Conservation (phyloP, 2,329 filamentous ascomycete genomes). For the Neofusicoccum ribis region DNA sequence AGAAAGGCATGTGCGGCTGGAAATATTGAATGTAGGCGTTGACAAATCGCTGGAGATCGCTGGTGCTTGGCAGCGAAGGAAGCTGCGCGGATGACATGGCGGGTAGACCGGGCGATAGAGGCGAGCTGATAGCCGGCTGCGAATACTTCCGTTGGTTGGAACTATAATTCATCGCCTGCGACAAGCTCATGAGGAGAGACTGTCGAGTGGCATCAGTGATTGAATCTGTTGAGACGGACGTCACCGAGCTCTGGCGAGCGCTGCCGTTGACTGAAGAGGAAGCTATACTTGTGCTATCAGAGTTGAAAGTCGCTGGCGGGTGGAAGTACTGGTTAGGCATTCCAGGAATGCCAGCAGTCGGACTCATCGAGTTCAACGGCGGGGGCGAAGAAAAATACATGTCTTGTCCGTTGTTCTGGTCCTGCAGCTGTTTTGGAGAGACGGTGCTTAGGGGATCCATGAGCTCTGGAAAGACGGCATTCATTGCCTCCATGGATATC, state of each 20-base stretch:
- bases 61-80: constrained; percentile 71
- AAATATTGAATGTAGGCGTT: constrained; percentile 88
- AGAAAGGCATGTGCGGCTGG: constrained; percentile 91
- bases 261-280: constrained; percentile 71
- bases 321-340: constrained; percentile 62
- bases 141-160: constrained; percentile 58
- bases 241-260: constrained; percentile 60
- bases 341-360: constrained; percentile 65
- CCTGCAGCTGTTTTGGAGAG: constrained; percentile 73
- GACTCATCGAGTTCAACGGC: constrained; percentile 72
- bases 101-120: constrained; percentile 41
- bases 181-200: constrained; percentile 61
- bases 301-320: constrained; percentile 67
- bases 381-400: constrained; percentile 78
- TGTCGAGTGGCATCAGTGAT: constrained; percentile 67
- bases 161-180: constrained; percentile 58
- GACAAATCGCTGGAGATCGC: constrained; percentile 87
- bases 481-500: constrained; percentile 74
- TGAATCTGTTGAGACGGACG: constrained; percentile 62
- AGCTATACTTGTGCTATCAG: constrained; percentile 62
- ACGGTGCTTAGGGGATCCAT: constrained; percentile 62
- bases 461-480: constrained; percentile 72
- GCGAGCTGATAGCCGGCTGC: constrained; percentile 57
- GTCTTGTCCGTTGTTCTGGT: constrained; percentile 68
- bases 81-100: constrained; percentile 43